Evolutionary conservation across 2,329 filamentous ascomycete species (phyloP), one percentile per base, ranked within the genome.

Genomic region (Talaromyces sp.): DNA sequence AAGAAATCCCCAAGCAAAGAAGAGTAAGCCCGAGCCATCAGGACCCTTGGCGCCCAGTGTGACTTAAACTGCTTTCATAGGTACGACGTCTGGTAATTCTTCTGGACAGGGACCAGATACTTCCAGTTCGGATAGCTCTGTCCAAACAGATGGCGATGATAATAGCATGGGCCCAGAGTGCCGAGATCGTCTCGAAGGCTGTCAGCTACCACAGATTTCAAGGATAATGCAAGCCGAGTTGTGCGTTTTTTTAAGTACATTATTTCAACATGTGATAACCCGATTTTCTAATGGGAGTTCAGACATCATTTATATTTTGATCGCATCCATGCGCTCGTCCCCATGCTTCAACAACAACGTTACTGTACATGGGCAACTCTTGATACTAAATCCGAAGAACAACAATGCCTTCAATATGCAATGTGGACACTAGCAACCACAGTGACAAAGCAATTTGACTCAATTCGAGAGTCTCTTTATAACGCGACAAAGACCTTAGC

Each of bases 381-480:
- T 19, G 61, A 67, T 49, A 61, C 58, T 3, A 65, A 62, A 22
- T 70, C 69, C 31, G 62, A 58, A 10, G 63, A 69, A 3, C 72
- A 71, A 35, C 49, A 61, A 6, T 74, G 74, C 35, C 67, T 79
- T 4, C 77, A 78, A 62, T 71, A 73, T 59, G 73, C 77, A 27
- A 75, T 79, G 75, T 77, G 77, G 75, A 73, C 75, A 1, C 54
- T 77, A 10, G 76, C 77, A 8, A 72, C 76, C 2, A 68, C 72
- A 0, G 47, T 74, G 11, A 78, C 76, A 0, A 70, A 72, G 1
- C 76, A 77, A 19, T 74, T 73, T 52, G 71, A 73, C 8, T 50
- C 70, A 17, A 61, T 76, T 6, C 65, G 69, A 11, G 70, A 74
- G 5, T 59, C 67, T 0, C 66, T 76, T 9, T 60, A 45, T 22